Base-by-base conservation (phyloP, 2,329 filamentous ascomycete species). In the Endocalyx cinctus region DNA sequence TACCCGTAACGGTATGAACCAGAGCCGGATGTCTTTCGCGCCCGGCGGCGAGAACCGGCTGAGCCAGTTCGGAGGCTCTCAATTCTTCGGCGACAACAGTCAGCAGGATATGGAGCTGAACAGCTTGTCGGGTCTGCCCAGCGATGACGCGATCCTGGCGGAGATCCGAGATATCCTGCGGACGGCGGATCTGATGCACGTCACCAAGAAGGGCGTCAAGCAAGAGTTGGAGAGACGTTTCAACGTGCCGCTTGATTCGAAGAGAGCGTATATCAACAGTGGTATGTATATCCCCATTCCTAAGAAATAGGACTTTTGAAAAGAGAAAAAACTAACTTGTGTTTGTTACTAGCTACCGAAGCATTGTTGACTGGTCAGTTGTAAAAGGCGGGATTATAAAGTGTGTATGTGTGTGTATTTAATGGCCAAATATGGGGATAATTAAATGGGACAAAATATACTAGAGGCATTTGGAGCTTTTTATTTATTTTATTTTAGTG, bases 181-280 rank as follows among this genome's bases (percentile, higher is more conserved):
- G 48, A 94, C 84, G 10, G 89, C 88, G 2, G 92, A 98, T 64
- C 67, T 98, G 55, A 98, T 98, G 92, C 89, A 79, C 5, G 87
- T 98, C 27, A 98, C 92, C 46, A 98, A 98, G 79, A 98, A 98
- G 78, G 87, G 85, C 51, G 85, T 98, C 63, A 97, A 97, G 74
- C 66, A 77, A 48, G 92, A 98, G 67, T 67, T 98, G 37, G 92
- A 98, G 72, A 79, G 80, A 53, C 77, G 89, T 42, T 98, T 98
- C 55, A 86, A 85, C 41, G 81, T 94, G 43, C 77, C 81, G 38
- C 74, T 98, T 38, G 89, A 97, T 58, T 71, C 80, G 34, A 94
- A 87, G 74, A 83, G 89, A 62, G 79, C 86, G 37, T 98, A 96
- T 63, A 97, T 98, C 58, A 89, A 88, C 60, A 88, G 82, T 66